These are phyloP conservation scores for Westerdykella ornata DNA, from an alignment of 2,329 filamentous ascomycete species.

Conservation along the genomic window DNA sequence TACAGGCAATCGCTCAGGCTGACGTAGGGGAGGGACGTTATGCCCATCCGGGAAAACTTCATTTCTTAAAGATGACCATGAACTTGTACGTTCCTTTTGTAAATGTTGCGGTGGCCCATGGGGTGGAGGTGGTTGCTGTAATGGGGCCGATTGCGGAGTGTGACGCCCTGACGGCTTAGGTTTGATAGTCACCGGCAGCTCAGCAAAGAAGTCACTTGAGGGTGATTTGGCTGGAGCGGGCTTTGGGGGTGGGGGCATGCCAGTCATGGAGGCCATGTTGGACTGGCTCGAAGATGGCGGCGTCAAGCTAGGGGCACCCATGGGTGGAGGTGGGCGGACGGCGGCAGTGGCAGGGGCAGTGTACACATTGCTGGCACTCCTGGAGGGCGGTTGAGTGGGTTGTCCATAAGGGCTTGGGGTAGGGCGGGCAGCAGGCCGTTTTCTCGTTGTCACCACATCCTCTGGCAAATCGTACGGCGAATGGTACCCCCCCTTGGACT, in stretches of 20 bases:
- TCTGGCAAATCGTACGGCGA: slow-evolving; percentile 94
- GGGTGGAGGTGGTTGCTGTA: slow-evolving; percentile 12
- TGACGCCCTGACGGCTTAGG: slow-evolving; percentile 36
- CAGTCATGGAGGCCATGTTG: slow-evolving; percentile 25
- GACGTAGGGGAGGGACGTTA: slow-evolving; percentile 30
- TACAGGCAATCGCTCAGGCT: slow-evolving; percentile 39
- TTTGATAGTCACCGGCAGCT: slow-evolving; percentile 42
- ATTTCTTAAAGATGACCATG: slow-evolving; percentile 33
- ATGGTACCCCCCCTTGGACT: slow-evolving; percentile 82
- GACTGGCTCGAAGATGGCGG: slow-evolving; percentile 39
- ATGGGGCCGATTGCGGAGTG: slow-evolving; percentile 29
- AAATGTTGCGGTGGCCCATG: slow-evolving; percentile 18
- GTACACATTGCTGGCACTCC: slow-evolving; percentile 57
- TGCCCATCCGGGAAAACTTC: slow-evolving; percentile 28
- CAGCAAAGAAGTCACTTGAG: slow-evolving; percentile 44
- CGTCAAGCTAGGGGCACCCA: slow-evolving; percentile 33
- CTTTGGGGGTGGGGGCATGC: slow-evolving; percentile 22
- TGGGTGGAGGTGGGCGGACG: slow-evolving; percentile 18
- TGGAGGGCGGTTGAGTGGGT: slow-evolving; percentile 48
- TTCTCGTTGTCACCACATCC: slow-evolving; percentile 68
- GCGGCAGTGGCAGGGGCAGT: slow-evolving; percentile 14
- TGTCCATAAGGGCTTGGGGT: slow-evolving; percentile 24
- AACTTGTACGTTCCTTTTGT: slow-evolving; percentile 31
- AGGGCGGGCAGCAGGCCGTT: slow-evolving; percentile 41
- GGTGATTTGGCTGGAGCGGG: slow-evolving; percentile 22